These are phyloP conservation scores for Meripilus lineatus DNA, from an alignment of 1,284 basidiomycete genomes.

Conservation along the genomic window DNA sequence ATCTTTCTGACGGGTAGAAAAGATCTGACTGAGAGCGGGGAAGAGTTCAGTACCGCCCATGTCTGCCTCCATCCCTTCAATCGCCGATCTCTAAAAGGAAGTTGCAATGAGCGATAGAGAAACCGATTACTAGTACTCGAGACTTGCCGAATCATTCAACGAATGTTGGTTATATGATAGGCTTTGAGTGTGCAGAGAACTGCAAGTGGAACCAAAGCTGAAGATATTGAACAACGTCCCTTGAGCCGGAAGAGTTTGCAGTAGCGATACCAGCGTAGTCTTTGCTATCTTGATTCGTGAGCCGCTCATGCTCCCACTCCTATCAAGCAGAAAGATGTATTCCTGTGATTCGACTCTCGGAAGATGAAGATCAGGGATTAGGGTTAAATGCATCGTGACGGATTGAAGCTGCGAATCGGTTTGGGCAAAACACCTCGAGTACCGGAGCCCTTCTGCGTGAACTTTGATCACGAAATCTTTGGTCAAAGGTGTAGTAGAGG, in stretches of 20 bases:
- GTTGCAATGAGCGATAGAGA: slow-evolving; percentile 8
- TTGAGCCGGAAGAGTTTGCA: slow-evolving; percentile 34
- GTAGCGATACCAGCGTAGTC: slow-evolving; percentile 31
- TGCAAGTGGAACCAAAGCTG: slow-evolving; percentile 36
- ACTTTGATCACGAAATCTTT: too few species aligned
- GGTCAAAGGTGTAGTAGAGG: too few species aligned
- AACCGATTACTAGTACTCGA: neutral
- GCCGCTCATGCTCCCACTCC: slow-evolving; percentile 44
- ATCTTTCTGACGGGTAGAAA: slow-evolving; percentile 25
- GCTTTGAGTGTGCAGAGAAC: slow-evolving; percentile 34
- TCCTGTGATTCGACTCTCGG: slow-evolving; percentile 34
- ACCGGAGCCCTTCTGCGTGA: too few species aligned
- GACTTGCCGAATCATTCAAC: slow-evolving; percentile 36
- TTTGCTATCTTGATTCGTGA: slow-evolving; percentile 35
- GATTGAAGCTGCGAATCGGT: too few species aligned
- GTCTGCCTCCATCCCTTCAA: slow-evolving; percentile 36
- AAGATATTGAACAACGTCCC: slow-evolving; percentile 44
- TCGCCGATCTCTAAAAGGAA: slow-evolving; percentile 20
- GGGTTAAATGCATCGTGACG: slow-evolving; percentile 44
- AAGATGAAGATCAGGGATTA: slow-evolving; percentile 45
- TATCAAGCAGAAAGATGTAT: slow-evolving; percentile 43
- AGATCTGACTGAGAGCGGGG: slow-evolving; percentile 31
- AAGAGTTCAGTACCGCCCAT: slow-evolving; percentile 45
- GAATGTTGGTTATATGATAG: slow-evolving; percentile 26
- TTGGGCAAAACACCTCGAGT: too few species aligned